These are phyloP conservation scores for Fomitopsis palustris DNA, from an alignment of 1,284 basidiomycete species.

Conservation along the genomic window DNA sequence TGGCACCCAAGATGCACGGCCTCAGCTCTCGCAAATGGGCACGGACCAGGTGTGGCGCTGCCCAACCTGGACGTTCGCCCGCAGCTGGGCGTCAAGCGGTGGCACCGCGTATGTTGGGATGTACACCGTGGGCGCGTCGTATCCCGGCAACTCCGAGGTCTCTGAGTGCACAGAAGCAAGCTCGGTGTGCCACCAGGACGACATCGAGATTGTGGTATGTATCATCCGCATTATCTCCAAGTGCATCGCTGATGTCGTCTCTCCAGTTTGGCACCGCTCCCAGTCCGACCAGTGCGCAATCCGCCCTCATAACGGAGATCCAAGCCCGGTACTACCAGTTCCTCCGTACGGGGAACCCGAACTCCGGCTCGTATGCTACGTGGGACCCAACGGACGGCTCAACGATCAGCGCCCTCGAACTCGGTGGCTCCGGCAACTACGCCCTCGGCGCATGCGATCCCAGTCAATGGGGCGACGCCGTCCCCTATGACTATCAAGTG, in stretches of 20 bases:
- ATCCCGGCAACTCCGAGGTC: conserved; percentile 57
- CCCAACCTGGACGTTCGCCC: conserved; percentile 65
- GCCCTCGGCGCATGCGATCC: conserved; percentile 56
- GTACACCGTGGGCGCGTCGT: conserved; percentile 65
- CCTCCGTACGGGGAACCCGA: conserved; percentile 57
- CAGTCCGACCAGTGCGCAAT: conserved; percentile 53
- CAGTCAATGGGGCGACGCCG: conserved; percentile 59
- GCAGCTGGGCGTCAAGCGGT: conserved; percentile 59
- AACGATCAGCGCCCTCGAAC: conserved; percentile 48
- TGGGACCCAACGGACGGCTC: conserved; percentile 52
- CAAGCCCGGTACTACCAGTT: conserved; percentile 70
- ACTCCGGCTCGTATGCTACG: conserved; percentile 36
- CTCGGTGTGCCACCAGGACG: conserved; percentile 69
- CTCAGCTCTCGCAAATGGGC: conserved; percentile 54
- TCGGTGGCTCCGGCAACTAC: conserved; percentile 52
- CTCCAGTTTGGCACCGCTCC: conserved; percentile 63
- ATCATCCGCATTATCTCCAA: conserved; percentile 4
- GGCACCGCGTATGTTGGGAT: conserved; percentile 68
- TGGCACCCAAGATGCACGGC: conserved; percentile 42
- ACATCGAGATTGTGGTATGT: conserved; percentile 70
- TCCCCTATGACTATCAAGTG: conserved; percentile 71
- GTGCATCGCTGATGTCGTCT: not conserved
- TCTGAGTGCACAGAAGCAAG: conserved; percentile 52
- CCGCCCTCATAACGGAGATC: conserved; percentile 56
- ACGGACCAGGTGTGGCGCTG: conserved; percentile 75